Evolutionary conservation across 805 yeast species (phyloP), one percentile per base, ranked within the genome.

Genomic region (Starmera quercuum): DNA sequence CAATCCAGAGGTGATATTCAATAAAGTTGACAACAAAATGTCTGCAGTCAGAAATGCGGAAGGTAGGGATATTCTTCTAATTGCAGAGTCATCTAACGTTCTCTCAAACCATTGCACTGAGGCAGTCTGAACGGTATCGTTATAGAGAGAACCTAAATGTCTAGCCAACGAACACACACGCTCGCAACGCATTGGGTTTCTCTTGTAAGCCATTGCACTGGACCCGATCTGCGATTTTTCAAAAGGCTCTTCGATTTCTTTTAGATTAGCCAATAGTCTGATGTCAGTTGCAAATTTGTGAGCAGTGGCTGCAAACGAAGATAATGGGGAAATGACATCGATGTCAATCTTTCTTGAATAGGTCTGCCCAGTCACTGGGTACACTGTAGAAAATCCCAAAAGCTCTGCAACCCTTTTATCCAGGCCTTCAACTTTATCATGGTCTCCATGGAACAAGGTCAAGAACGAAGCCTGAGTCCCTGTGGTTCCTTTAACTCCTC

Each of bases 71-170:
- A 92, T 92, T 70, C 98, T 81, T 68, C 98, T 83, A 54, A 90
- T 90, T 34, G 98, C 98, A 37, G 95, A 83, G 63, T 92, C 98
- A 63, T 92, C 98, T 55, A 92, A 73, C 23, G 98, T 92, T 69
- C 98, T 84, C 71, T 92, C 98, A 58, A 92, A 92, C 98, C 98
- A 92, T 68, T 92, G 98, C 33, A 92, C 97, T 23, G 95, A 82
- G 7, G 97, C 94, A 32, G 98, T 92, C 64, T 86, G 92, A 49
- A 90, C 83, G 34, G 96, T 94, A 62, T 92, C 97, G 55, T 72
- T 86, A 66, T 82, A 83, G 48, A 87, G 68, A 13, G 95, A 82
- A 44, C 95, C 95, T 63, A 92, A 63, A 61, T 90, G 97, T 69
- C 98, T 84, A 15, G 97, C 78, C 46, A 92, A 73, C n/a, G 98